Base-by-base conservation (phyloP, 2,329 filamentous ascomycete species). In the Teratosphaeria zuluensis region DNA sequence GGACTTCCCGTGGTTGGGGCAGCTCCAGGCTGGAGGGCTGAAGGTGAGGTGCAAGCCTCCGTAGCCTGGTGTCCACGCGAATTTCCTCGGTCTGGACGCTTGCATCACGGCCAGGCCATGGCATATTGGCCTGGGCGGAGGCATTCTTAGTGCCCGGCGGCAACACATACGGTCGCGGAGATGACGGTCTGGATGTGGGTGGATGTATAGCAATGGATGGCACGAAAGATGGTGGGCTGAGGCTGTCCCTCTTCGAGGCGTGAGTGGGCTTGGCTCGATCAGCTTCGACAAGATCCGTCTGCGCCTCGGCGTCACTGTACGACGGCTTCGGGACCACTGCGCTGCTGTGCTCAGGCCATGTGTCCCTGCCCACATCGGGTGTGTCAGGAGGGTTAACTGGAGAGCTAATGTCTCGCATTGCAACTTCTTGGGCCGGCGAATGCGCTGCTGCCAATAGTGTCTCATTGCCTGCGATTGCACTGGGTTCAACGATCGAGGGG, bases 151-250 rank as follows among this genome's bases (percentile, higher is more conserved):
- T 87, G 62, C 84, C 84, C 58, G 92, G 85, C 57, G 91, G 91
- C 32, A 95, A 85, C 57, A 95, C 82, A 56, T 87, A 85, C 64
- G 87, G 84, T 54, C 82, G 83, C 1, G 90, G 90, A 1, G 90
- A 91, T 4, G 86, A 79, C n/a, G 92, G 91, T 54, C 88, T 84
- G 58, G 90, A 95, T 2, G 81, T 84, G 0, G 94, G 92, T 33
- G 94, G 94, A 65, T 95, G 89, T 56, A 99, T 90, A 58, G 90
- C 88, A 69, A 99, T 99, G 66, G 86, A 89, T 0, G 92, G 92
- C 14, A 71, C 69, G 53, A 68, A 68, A 28, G 59, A 57, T 28
- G 69, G 68, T 38, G 65, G 66, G 51, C 65, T 66, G 31, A 71
- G 64, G 62, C 64, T 70, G 60, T 68, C 64, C 54, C 66, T 66